These are phyloP conservation scores for Paxillus involutus DNA, from an alignment of 768 basidiomycete genomes.

Conservation along the genomic window DNA sequence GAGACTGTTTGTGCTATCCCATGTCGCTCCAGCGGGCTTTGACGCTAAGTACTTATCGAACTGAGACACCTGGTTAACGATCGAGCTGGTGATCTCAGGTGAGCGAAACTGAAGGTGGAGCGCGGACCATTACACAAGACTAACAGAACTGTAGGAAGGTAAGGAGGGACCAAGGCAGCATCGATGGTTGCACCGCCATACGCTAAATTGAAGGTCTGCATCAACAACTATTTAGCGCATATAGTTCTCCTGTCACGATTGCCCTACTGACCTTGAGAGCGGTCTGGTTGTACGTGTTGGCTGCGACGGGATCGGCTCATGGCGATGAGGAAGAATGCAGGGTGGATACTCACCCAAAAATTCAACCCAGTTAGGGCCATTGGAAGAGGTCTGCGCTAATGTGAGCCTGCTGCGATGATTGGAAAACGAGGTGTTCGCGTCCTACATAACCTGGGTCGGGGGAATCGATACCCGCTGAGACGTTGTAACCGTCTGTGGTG, in stretches of 20 bases:
- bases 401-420: background rate
- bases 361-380: slow-evolving; percentile 64
- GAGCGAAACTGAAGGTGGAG: background rate
- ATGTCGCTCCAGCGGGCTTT: slow-evolving; percentile 52
- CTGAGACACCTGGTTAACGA: slow-evolving; percentile 58
- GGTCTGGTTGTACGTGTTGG: slow-evolving; percentile 55
- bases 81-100: slow-evolving; percentile 11
- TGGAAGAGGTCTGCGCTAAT: slow-evolving; percentile 48
- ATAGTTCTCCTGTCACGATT: background rate
- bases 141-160: slow-evolving; percentile 48
- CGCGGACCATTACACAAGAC: slow-evolving; percentile 26
- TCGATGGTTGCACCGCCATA: slow-evolving; percentile 32
- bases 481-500: slow-evolving; percentile 57
- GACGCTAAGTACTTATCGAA: slow-evolving; percentile 48
- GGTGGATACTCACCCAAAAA: slow-evolving; percentile 41
- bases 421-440: background rate
- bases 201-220: too few relatives aligned
- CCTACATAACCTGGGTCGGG: slow-evolving; percentile 51
- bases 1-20: slow-evolving; percentile 55
- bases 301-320: slow-evolving; percentile 26
- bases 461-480: slow-evolving; percentile 54
- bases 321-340: background rate
- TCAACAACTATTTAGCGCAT: too few relatives aligned
- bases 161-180: slow-evolving; percentile 53
- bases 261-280: slow-evolving; percentile 40